Percentiles rank a stretch among this genome's conserved stretches.
These are phyloP conservation scores for Penicillium soppii DNA, from an alignment of 495 filamentous ascomycete species.

Conservation along the genomic window DNA sequence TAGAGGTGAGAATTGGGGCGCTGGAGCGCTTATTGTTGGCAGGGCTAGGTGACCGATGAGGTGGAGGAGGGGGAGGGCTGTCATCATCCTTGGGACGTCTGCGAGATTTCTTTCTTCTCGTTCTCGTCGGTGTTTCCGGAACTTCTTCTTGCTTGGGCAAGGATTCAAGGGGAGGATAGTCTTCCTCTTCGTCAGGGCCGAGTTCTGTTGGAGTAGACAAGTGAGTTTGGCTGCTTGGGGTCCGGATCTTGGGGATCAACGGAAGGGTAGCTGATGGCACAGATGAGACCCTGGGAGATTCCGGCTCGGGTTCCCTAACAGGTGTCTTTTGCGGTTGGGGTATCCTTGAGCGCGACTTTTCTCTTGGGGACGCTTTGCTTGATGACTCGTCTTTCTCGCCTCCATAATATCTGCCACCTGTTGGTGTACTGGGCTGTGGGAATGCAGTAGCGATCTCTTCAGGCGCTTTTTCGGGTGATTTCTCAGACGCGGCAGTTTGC, in stretches of 20 bases:
- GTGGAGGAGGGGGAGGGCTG: constrained; percentile 50
- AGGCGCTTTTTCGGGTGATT: constrained; percentile 3
- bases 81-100: constrained; percentile 36
- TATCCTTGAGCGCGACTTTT: constrained; percentile 10
- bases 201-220: constrained; percentile 20
- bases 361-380: constrained; percentile 8
- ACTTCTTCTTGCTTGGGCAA: constrained; percentile 18
- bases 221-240: constrained; percentile 38
- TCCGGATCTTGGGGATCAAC: constrained; percentile 55
- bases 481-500: constrained; percentile 14
- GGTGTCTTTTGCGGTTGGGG: constrained; percentile 28
- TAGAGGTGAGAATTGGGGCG: constrained; percentile 48
- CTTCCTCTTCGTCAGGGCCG: constrained; percentile 34
- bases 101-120: constrained; percentile 29
- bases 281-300: constrained; percentile 52
- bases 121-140: constrained; percentile 36
- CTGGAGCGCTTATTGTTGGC: constrained; percentile 50
- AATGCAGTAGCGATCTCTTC: not conserved
- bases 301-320: constrained; percentile 23
- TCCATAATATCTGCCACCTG: constrained; percentile 24
- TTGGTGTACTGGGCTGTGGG: constrained; percentile 7
- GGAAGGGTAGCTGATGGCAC: constrained; percentile 57
- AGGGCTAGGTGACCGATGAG: constrained; percentile 49
- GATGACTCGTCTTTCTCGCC: constrained; percentile 9
- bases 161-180: constrained; percentile 32